Conservation (phyloP, 768 basidiomycete genomes). For the Pisolithus microcarpus region DNA sequence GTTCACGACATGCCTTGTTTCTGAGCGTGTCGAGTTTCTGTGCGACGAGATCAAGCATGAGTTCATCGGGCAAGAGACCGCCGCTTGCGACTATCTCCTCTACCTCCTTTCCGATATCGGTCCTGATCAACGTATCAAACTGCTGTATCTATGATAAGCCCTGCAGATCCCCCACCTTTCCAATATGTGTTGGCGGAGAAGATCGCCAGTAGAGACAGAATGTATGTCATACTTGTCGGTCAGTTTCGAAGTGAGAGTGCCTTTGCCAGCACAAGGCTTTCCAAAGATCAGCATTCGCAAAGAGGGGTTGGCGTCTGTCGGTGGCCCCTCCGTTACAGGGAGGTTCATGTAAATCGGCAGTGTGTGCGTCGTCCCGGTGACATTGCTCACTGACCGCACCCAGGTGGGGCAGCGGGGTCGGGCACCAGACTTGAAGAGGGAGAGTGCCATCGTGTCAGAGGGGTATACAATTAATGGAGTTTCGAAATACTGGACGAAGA, state of each 20-base stretch:
- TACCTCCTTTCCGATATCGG: constrained; percentile 64
- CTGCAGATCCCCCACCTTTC: constrained; percentile 36
- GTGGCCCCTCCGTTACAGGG: constrained; percentile 10
- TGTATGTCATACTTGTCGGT: constrained; percentile 68
- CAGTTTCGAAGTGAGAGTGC: constrained; percentile 67
- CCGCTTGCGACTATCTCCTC: constrained; percentile 75
- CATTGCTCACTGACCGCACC: constrained; percentile 13
- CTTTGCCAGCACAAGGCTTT: constrained; percentile 70
- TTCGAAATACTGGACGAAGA: neutral
- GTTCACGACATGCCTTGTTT: constrained; percentile 44
- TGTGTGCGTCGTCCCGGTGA: constrained; percentile 25
- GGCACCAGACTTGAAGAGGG: neutral
- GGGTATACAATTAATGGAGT: constrained; percentile 1
- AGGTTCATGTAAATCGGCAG: constrained; percentile 45
- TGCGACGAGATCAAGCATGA: constrained; percentile 70
- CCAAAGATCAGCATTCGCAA: constrained; percentile 49
- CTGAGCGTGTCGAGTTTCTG: constrained; percentile 57
- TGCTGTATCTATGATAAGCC: neutral
- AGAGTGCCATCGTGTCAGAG: constrained; percentile 6
- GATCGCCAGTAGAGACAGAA: constrained; percentile 75
- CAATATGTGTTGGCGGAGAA: constrained; percentile 74
- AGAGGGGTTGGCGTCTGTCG: constrained; percentile 19
- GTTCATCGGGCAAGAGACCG: constrained; percentile 65
- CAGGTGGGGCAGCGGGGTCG: neutral
- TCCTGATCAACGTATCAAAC: constrained; percentile 29